Percentiles rank a stretch among this genome's conserved stretches.
Conservation (phyloP, 2,329 filamentous ascomycete species). For the Parastagonospora avenae region DNA sequence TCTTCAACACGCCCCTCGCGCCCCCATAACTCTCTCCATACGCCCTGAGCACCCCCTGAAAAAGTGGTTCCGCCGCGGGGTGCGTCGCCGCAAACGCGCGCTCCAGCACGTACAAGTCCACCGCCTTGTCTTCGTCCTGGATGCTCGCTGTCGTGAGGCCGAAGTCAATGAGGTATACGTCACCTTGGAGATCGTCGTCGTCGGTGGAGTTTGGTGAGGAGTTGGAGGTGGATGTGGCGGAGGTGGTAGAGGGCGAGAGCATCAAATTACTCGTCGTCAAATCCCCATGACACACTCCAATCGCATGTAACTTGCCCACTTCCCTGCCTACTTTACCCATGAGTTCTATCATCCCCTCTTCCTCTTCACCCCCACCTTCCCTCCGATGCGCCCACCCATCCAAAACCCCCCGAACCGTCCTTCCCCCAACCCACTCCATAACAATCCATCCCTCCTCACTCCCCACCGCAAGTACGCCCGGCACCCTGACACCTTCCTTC, state of each 20-base stretch:
- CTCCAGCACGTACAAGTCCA: slow-evolving; percentile 95
- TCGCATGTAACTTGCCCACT: slow-evolving; percentile 76
- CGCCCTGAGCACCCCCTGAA: slow-evolving; percentile 72
- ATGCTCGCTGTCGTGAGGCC: slow-evolving; percentile 81
- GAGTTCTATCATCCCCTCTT: slow-evolving; percentile 50
- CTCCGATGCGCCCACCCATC: slow-evolving; percentile 65
- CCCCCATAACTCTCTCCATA: slow-evolving; percentile 80
- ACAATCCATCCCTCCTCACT: slow-evolving; percentile 67
- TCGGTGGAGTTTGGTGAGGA: no score
- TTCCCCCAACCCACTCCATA: slow-evolving; percentile 59
- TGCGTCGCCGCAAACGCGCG: slow-evolving; percentile 94
- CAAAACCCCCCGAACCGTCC: slow-evolving; percentile 70
- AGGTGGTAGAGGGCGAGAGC: slow-evolving; percentile 52
- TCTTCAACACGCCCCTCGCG: slow-evolving; percentile 74
- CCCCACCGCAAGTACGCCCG: slow-evolving; percentile 74
- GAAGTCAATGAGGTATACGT: slow-evolving; percentile 92
- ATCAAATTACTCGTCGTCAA: slow-evolving; percentile 98
- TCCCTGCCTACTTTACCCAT: slow-evolving; percentile 73
- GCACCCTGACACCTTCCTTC: slow-evolving; percentile 79
- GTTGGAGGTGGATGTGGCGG: no score
- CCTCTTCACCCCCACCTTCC: slow-evolving; percentile 20
- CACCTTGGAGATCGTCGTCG: slow-evolving; percentile 57
- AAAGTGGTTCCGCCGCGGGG: slow-evolving; percentile 79
- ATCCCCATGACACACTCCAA: slow-evolving; percentile 93
- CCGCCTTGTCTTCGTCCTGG: slow-evolving; percentile 90